Evolutionary conservation across 352 stramenopile genomes (phyloP).

Genomic region (Globisporangium uncinulatum): DNA sequence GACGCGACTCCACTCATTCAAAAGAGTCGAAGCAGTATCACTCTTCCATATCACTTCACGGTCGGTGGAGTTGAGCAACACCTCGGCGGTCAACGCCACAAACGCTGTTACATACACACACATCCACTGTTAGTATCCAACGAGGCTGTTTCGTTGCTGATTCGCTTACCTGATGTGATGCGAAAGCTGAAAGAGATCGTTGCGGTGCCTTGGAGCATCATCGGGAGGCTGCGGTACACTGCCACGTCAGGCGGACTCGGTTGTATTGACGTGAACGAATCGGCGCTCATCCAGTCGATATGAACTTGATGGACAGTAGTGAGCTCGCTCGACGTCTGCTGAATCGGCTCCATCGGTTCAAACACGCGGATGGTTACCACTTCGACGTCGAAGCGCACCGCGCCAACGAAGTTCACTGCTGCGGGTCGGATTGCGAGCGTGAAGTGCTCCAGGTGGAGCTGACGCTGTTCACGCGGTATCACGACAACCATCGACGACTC

Average conservation of each 20-base stretch:
- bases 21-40: conserved; percentile 2
- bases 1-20: conserved; percentile 27
- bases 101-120: conserved; percentile 19
- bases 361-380: conserved; percentile 10
- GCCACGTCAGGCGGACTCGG: conserved; percentile 6
- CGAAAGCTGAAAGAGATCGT: conserved; percentile 29
- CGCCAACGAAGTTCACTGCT: conserved; percentile 15
- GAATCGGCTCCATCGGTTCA: conserved; percentile 5
- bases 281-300: conserved; percentile 21
- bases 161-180: conserved; percentile 24
- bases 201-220: conserved; percentile 14
- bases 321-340: conserved; percentile 11
- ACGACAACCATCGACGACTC: background rate
- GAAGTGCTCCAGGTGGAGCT: conserved; percentile 7
- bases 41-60: conserved; percentile 29
- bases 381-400: conserved; percentile 16
- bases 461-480: conserved; percentile 2
- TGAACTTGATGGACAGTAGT: conserved; percentile 16
- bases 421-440: conserved; percentile 15
- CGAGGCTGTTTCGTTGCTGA: no score
- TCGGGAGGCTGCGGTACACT: conserved; percentile 25
- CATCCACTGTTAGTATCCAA: background rate
- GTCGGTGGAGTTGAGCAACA: conserved; percentile 25
- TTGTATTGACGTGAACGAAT: conserved; percentile 7
- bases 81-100: conserved; percentile 25